Evolutionary conservation across 2,329 filamentous ascomycete genomes (phyloP), one percentile per base, ranked within the genome.

Genomic region (Fusarium robinianum): DNA sequence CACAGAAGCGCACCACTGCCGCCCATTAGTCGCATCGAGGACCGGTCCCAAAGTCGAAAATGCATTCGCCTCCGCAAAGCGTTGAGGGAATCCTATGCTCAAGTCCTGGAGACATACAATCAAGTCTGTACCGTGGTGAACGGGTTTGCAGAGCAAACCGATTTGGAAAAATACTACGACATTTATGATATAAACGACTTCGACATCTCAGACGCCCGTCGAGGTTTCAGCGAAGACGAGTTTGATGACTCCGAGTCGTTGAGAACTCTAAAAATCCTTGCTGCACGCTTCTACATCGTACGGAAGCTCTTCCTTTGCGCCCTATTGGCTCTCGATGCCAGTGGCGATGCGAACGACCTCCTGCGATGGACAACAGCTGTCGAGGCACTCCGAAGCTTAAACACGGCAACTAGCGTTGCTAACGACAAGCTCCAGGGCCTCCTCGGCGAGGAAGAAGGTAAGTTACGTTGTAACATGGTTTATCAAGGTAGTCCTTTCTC

Each of bases 161-260:
- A 96, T 61, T 72, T 99, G 29, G 90, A 95, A 58, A 94, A 90
- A 68, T 95, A 96, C 64, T 88, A 94, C 60, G 92, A 97, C 63
- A 87, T 92, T 48, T 91, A 92, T 63, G 88, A 91, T 55, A 82
- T 92, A 48, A 87, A 81, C 49, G 79, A 85, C 44, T 79, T 84
- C 43, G 87, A 91, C 64, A 80, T 89, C 23, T 77, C 80, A 14
- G 85, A 89, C 57, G 81, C 85, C n/a, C 77, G 84, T 54, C 72
- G 77, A 29, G 81, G 82, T 2, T 84, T 85, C 44, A 76, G 78
- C 5, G 80, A 87, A 32, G 70, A 75, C n/a, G 81, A 88, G 37
- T 80, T 86, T 46, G 88, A 95, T 34, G 88, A 95, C 51, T 68
- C 78, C 15, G 85, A 90, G 59, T 88, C 86, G n/a, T 65, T 92